These are phyloP conservation scores for Scolecobasidium constrictum DNA, from an alignment of 2,329 filamentous ascomycete species.

Conservation along the genomic window DNA sequence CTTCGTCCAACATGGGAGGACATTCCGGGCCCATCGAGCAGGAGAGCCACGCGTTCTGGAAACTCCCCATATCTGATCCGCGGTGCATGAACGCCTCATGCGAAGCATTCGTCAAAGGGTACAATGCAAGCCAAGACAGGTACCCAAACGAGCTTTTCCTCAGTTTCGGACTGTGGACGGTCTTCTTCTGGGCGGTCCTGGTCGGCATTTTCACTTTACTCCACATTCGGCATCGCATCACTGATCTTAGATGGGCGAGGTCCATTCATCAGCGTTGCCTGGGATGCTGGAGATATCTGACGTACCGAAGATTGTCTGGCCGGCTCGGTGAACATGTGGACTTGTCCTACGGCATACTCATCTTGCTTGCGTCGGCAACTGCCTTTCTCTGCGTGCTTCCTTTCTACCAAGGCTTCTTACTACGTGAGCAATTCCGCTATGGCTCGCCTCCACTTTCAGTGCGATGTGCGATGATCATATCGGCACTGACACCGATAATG, in stretches of 20 bases:
- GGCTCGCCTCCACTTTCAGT: constrained; percentile 17
- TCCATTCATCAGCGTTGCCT: not conserved
- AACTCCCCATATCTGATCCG: constrained; percentile 1
- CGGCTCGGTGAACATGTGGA: constrained; percentile 11
- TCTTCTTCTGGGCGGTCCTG: constrained; percentile 6
- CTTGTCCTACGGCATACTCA: constrained; percentile 14
- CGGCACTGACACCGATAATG: constrained; percentile 17
- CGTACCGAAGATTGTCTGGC: constrained; percentile 14
- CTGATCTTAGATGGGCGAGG: too few relatives aligned
- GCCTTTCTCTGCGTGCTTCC: constrained; percentile 14
- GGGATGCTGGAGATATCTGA: constrained; percentile 11
- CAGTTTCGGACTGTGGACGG: constrained; percentile 5
- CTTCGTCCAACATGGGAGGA: too few relatives aligned
- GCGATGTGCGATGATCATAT: constrained; percentile 18
- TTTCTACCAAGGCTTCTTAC: constrained; percentile 14
- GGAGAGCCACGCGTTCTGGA: constrained; percentile 7
- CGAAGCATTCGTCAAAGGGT: constrained; percentile 7
- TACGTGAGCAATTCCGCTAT: constrained; percentile 15
- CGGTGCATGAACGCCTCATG: constrained; percentile 10
- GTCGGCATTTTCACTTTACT: constrained; percentile 6
- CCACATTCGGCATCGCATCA: constrained; percentile 1
- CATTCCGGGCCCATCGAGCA: too few relatives aligned
- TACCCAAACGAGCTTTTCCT: constrained; percentile 4
- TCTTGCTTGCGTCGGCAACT: constrained; percentile 12
- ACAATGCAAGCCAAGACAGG: not conserved